Percentiles rank a stretch among this genome's conserved stretches.
These are phyloP conservation scores for Aspergillus fijiensis DNA, from an alignment of 2,329 filamentous ascomycete genomes.

Conservation along the genomic window DNA sequence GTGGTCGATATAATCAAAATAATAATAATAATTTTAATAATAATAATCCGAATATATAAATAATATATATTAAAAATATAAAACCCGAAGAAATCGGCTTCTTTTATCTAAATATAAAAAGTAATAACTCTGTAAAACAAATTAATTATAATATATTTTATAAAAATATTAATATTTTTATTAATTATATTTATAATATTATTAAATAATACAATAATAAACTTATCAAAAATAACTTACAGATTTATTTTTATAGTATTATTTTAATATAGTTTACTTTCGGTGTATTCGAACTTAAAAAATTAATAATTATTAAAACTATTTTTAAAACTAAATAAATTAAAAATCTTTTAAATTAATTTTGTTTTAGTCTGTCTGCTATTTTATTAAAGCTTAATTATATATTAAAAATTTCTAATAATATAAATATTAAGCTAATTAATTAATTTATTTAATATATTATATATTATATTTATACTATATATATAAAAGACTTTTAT, in stretches of 20 bases:
- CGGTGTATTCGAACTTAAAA: background rate
- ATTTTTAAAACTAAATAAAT: background rate
- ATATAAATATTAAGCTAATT: background rate
- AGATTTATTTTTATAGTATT: background rate
- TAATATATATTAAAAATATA: background rate
- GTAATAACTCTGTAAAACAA: background rate
- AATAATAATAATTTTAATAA: background rate
- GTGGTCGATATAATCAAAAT: too few relatives aligned
- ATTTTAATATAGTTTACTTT: background rate
- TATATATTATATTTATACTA: background rate
- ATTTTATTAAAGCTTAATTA: background rate
- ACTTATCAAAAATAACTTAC: background rate
- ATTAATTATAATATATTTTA: background rate
- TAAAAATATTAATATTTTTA: background rate
- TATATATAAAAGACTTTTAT: background rate
- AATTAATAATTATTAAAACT: background rate
- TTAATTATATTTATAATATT: background rate
- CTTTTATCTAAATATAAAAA: background rate
- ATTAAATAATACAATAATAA: too few relatives aligned
- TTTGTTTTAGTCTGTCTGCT: background rate
- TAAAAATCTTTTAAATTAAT: background rate
- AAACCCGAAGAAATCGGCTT: background rate
- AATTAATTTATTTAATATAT: background rate
- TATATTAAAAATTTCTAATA: background rate
- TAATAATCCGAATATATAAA: background rate